Conservation (phyloP, 2,329 filamentous ascomycete species). For the Parafenestella ontariensis region DNA sequence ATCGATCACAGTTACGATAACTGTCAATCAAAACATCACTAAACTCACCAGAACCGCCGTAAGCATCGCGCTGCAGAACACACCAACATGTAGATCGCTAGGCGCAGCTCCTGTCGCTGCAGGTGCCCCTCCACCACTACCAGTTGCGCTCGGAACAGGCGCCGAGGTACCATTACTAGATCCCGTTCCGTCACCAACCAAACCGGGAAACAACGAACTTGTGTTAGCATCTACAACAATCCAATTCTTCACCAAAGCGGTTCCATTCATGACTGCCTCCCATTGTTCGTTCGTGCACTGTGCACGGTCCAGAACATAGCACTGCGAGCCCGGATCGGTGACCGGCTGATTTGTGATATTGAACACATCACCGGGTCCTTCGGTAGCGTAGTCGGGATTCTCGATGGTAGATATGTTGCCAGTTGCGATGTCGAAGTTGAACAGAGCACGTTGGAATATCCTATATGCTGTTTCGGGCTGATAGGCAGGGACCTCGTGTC, state of each 20-base stretch:
- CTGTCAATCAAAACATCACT: conserved; percentile 12
- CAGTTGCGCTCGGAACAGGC: neutral
- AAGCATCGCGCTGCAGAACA: conserved; percentile 12
- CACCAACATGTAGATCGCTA: conserved; percentile 1
- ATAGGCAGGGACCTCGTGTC: conserved; percentile 59
- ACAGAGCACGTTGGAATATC: conserved; percentile 61
- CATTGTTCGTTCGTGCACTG: conserved; percentile 43
- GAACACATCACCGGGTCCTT: conserved; percentile 49
- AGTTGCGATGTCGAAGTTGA: conserved; percentile 61
- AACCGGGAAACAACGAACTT: conserved; percentile 37
- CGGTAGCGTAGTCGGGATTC: conserved; percentile 48
- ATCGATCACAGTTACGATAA: neutral
- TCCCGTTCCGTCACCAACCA: conserved; percentile 21
- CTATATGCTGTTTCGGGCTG: conserved; percentile 59
- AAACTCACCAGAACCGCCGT: conserved; percentile 13
- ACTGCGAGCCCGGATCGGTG: conserved; percentile 46
- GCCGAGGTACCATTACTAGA: conserved; percentile 8
- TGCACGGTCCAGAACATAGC: conserved; percentile 39
- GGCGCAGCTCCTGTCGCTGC: conserved; percentile 8
- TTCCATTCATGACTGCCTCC: conserved; percentile 41
- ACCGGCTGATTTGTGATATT: conserved; percentile 57
- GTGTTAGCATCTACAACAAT: conserved; percentile 46
- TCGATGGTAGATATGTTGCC: conserved; percentile 53
- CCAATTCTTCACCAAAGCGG: conserved; percentile 42
- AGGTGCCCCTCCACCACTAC: neutral